These are phyloP conservation scores for Penicillium olsonii DNA, from an alignment of 2,329 filamentous ascomycete genomes.

Conservation along the genomic window DNA sequence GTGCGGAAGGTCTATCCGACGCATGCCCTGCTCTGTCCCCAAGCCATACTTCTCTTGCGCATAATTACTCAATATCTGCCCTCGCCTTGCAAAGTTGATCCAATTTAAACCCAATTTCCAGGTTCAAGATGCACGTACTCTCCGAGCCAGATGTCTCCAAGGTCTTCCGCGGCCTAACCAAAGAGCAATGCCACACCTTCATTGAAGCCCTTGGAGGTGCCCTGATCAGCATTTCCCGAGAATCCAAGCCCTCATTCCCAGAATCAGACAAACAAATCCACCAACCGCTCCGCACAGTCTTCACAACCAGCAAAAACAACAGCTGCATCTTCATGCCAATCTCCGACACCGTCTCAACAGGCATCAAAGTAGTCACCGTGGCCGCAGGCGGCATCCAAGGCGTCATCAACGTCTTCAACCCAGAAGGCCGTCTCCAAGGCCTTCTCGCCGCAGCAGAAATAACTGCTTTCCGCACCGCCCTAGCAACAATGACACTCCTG, in stretches of 20 bases:
- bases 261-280: slow-evolving; percentile 36
- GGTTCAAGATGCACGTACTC: slow-evolving; percentile 35
- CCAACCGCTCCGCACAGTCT: slow-evolving; percentile 46
- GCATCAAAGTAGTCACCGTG: slow-evolving; percentile 71
- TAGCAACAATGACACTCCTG: slow-evolving; percentile 69
- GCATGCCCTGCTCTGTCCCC: no score
- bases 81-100: no score
- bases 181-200: slow-evolving; percentile 36
- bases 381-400: slow-evolving; percentile 55
- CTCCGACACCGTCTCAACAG: slow-evolving; percentile 62
- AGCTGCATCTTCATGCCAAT: slow-evolving; percentile 77
- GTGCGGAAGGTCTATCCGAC: slow-evolving; percentile 8
- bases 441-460: slow-evolving; percentile 72
- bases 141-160: slow-evolving; percentile 36
- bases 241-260: slow-evolving; percentile 27
- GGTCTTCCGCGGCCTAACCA: slow-evolving; percentile 35
- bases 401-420: slow-evolving; percentile 68
- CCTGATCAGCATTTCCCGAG: slow-evolving; percentile 34
- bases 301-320: slow-evolving; percentile 42
- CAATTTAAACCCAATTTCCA: neutral
- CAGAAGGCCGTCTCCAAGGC: slow-evolving; percentile 63
- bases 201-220: slow-evolving; percentile 38
- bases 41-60: no score
- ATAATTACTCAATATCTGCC: no score
- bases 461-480: slow-evolving; percentile 78